Evolutionary conservation across 306 rosid species (phyloP), one percentile per base, ranked within the genome.

Genomic region (Vachellia pachyceras): DNA sequence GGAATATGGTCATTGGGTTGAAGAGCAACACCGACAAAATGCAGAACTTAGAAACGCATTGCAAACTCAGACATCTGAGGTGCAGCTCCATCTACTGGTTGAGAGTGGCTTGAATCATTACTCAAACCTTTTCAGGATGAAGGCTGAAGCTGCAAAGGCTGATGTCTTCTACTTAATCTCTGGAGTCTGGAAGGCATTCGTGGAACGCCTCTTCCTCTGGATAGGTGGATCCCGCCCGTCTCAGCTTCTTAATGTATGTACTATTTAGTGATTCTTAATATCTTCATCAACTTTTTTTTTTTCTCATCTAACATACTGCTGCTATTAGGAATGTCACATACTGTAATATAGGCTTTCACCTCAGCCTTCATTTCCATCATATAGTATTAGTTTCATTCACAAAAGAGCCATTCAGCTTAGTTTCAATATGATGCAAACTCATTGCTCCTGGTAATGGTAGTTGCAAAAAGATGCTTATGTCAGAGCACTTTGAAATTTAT

Each of bases 161-260:
- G 99, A 96, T 87, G 90, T 91, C 50, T 94, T 96, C 44, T 93
- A 89, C 81, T 69, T 96, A 37, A 80, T 93, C 83, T 92, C 98
- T 13, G 98, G 99, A 18, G 85, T 84, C 18, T 96, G 99, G 99
- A 88, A 91, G 81, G 77, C 98, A 22, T 82, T 97, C 0, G 93
- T 86, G 7, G 99, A 96, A 45, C 97, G 99, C 12, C 85, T 92
- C 65, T 93, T 92, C 84, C 91, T 87, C 42, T 96, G 99, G 99
- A 96, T 96, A 5, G 99, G 99, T 58, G 99, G 99, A 50, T 90
- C 93, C n/a, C 99, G 99, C 77, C 99, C 99, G 0, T 96, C 99
- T 0, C 94, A 96, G 82, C 92, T 96, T 88, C 90, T 96, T 73
- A 86, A 84, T 1, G 99, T 96, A 92, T 29, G 55, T 7, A 37